Percentiles rank a stretch among this genome's conserved stretches.
Conservation (phyloP, 352 stramenopile genomes). For the Pythium coloratum region DNA sequence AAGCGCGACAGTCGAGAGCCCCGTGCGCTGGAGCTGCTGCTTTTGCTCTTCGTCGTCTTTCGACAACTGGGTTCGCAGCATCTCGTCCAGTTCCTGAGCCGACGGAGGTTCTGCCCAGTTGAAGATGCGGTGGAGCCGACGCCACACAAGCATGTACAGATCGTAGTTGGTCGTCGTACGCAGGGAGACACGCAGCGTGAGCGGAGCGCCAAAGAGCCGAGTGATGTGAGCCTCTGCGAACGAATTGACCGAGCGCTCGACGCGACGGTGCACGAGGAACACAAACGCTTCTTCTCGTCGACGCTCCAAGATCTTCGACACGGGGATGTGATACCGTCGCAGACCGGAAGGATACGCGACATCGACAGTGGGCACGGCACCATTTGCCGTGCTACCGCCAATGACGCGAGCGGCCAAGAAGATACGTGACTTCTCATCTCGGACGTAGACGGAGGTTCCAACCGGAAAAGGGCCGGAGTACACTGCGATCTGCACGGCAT, state of each 20-base stretch:
- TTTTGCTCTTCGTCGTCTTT: slow-evolving; percentile 21
- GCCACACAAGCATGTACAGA: slow-evolving; percentile 80
- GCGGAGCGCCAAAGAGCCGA: slow-evolving; percentile 72
- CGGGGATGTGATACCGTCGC: slow-evolving; percentile 58
- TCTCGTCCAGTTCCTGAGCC: slow-evolving; percentile 28
- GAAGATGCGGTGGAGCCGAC: slow-evolving; percentile 78
- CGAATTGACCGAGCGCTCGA: slow-evolving; percentile 75
- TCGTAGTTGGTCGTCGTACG: slow-evolving; percentile 63
- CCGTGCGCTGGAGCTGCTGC: slow-evolving; percentile 32
- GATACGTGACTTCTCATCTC: slow-evolving; percentile 64
- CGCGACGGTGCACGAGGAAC: slow-evolving; percentile 83
- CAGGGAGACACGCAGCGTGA: slow-evolving; percentile 74
- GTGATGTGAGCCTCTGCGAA: slow-evolving; percentile 84
- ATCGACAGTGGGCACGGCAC: slow-evolving; percentile 44
- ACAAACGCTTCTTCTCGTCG: slow-evolving; percentile 58
- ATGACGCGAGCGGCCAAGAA: slow-evolving; percentile 64
- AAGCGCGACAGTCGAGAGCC: slow-evolving; percentile 62
- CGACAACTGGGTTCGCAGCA: slow-evolving; percentile 8
- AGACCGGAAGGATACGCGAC: slow-evolving; percentile 63
- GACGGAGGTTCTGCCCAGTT: slow-evolving; percentile 70
- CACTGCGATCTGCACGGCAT: not conserved
- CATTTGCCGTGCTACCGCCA: slow-evolving; percentile 52
- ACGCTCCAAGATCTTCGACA: slow-evolving; percentile 56
- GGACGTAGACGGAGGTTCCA: slow-evolving; percentile 62
- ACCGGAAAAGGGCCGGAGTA: slow-evolving; percentile 31